Conservation (phyloP, 192 early-diverging fungal species). For the Umbelopsis isabellina region DNA sequence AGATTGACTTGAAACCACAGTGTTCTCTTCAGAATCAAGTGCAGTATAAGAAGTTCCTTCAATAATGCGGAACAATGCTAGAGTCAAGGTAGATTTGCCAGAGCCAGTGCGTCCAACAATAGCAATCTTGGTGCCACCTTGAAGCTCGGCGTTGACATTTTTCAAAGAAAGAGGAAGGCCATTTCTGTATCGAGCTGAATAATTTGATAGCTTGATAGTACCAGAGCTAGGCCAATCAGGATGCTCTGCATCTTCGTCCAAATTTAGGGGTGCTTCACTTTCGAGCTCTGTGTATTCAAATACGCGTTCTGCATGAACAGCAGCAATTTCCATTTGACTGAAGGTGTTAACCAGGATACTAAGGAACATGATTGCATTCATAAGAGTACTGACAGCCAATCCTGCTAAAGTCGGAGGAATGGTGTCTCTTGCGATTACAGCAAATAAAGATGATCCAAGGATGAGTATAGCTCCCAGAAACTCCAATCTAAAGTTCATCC, state of each 20-base stretch:
- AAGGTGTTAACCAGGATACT: slow-evolving; percentile 9
- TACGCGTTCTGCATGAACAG: slow-evolving; percentile 37
- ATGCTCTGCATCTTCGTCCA: slow-evolving; percentile 28
- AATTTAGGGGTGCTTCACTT: slow-evolving; percentile 23
- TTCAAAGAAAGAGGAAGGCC: slow-evolving; percentile 49
- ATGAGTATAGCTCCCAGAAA: slow-evolving; percentile 22
- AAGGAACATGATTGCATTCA: not conserved
- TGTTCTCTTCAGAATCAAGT: not conserved
- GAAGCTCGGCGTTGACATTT: slow-evolving; percentile 43
- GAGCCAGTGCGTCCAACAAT: slow-evolving; percentile 59
- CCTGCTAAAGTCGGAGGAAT: slow-evolving; percentile 5
- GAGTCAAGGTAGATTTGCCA: slow-evolving; percentile 50
- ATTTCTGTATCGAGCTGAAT: slow-evolving; percentile 40
- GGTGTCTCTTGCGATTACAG: not conserved
- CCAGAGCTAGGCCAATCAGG: slow-evolving; percentile 45
- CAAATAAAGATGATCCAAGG: slow-evolving; percentile 20
- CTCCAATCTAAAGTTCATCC: slow-evolving; percentile 24
- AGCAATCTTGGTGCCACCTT: slow-evolving; percentile 48
- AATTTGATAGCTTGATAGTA: slow-evolving; percentile 36
- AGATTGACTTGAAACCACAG: not conserved
- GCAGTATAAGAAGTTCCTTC: slow-evolving; percentile 35
- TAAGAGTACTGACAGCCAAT: slow-evolving; percentile 19
- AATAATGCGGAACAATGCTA: slow-evolving; percentile 54
- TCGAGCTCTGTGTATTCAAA: slow-evolving; percentile 37
- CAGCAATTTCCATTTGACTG: slow-evolving; percentile 27